Evolutionary conservation across 495 filamentous ascomycete genomes (phyloP), one percentile per base, ranked within the genome.

Genomic region (Penicillium daleae): DNA sequence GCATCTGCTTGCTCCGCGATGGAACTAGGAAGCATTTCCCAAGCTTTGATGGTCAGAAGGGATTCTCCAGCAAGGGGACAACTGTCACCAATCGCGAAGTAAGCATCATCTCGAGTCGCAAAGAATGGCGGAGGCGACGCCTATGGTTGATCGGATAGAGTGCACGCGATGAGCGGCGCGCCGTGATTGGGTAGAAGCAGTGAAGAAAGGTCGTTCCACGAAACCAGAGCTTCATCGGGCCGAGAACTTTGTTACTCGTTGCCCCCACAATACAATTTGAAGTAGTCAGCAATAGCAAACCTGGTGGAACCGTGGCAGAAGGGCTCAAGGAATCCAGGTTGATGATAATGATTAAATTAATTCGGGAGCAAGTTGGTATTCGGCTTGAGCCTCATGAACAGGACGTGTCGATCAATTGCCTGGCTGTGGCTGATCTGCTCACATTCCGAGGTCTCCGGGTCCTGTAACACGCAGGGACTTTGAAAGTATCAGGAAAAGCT

Each of bases 231-330:
- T 7, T 26, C 50, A 62, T 66, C 64, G 64, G 61, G 59, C 64
- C 64, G 64, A 66, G 44, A 66, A 62, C 64, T 54, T 61, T 56
- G 50, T 58, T 62, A 59, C 62, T 59, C 64, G 50, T 59, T 62
- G 64, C 51, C 64, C 51, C n/a, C 26, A 52, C 49, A 27, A 49
- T 32, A 39, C 52, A 32, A n/a, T 31, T 53, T 49, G 57, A 53
- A 33, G 31, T 24, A 31, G 54, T 37, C 19, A 24, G 32, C 2
- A 17, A 1, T 6, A 2, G 37, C 17, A 40, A 19, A n/a, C n/a
- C n/a, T n/a, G n/a, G n/a, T n/a, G n/a, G n/a, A n/a, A n/a, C n/a
- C n/a, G n/a, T n/a, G n/a, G n/a, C n/a, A n/a, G n/a, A 15, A 51
- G 49, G 21, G 4, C 21, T 35, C 27, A 31, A 8, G 15, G 17